Base-by-base conservation (phyloP, 192 early-diverging fungal species). In the Umbelopsis sp. region DNA sequence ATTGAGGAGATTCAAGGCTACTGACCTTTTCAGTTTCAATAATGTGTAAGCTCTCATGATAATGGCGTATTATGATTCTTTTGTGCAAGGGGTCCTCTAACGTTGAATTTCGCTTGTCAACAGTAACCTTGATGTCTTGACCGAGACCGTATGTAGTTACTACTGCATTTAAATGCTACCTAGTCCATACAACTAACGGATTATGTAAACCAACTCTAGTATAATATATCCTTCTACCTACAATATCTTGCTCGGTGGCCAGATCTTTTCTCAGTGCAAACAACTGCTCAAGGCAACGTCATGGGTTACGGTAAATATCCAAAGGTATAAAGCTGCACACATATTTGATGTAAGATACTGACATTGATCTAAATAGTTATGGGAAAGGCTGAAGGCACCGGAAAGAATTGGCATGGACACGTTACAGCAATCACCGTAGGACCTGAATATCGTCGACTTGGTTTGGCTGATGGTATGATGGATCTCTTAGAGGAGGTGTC, bases 401-500 rank as follows among this genome's bases (percentile, higher is more conserved):
- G 85, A 38, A 89, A 91, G 68, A 86, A 93, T 31, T 98, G 96
- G 96, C 97, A 99, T 76, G 97, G 97, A 7, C 97, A 99, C 74
- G 97, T 99, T 32, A 97, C 97, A 2, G 97, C 97, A 10, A 86
- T 99, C 38, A 98, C 97, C 6, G 97, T 99, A 0, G 94, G 93
- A 0, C 96, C 97, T 20, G 96, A 97, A 75, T 98, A 92, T 75
- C 91, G 97, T 43, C 88, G 96, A 14, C 79, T 98, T 71, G 95
- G 96, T 5, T 87, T 99, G 0, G 97, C 94, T 6, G 85, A 91
- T 49, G 85, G 89, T 12, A 88, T 99, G 77, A 98, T 99, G 96
- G 77, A 85, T 20, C 80, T 94, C 4, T 79, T 99, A 41, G 97
- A 99, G 75, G 84, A 88, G 7, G 95, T 97, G 0, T 95, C 94